Base-by-base conservation (phyloP, 1,139 yeast genomes). In the Suhomyces maxii region DNA sequence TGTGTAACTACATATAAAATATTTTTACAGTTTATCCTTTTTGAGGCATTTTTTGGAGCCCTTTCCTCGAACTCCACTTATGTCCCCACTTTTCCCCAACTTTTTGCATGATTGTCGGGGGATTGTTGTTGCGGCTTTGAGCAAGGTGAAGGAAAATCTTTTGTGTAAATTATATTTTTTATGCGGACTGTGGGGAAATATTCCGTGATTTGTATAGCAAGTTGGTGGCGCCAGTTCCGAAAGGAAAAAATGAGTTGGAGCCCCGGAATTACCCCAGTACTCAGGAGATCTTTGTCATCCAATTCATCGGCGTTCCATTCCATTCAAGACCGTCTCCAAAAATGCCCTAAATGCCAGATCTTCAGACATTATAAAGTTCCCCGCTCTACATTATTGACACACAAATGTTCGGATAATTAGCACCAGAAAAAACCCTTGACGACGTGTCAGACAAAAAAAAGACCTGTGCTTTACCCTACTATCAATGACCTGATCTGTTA, bases 111-210 rank as follows among this genome's bases (percentile, higher is more conserved):
- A 8, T 2, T 31, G 34, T 32, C 32, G 23, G 34, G 26, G 23
- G 14, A 33, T 13, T 31, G 41, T n/a, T 30, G 36, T 26, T 26
- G 12, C 33, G 31, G 31, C n/a, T 11, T 9, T 28, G 31, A 28
- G n/a, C 5, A 7, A 5, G 9, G 5, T 28, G 3, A 18, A 28
- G 31, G 31, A 28, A 28, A 28, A 28, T 34, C 9, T 26, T 6
- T 38, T 38, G 45, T 38, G 41, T 23, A 11, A 12, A n/a, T n/a
- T 10, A 28, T 14, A 12, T 34, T 23, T n/a, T 28, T 13, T 18
- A 37, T 41, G 44, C 40, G 18, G 11, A 5, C 9, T 33, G 47
- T 41, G 50, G 50, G 44, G 50, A 36, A 47, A 47, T 47, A 25
- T 41, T 43, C 49, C 49, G 49, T 32, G 31, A 9, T 28, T 28